These are phyloP conservation scores for Microbotryomycetes sp. DNA, from an alignment of 1,284 basidiomycete species.

Conservation along the genomic window DNA sequence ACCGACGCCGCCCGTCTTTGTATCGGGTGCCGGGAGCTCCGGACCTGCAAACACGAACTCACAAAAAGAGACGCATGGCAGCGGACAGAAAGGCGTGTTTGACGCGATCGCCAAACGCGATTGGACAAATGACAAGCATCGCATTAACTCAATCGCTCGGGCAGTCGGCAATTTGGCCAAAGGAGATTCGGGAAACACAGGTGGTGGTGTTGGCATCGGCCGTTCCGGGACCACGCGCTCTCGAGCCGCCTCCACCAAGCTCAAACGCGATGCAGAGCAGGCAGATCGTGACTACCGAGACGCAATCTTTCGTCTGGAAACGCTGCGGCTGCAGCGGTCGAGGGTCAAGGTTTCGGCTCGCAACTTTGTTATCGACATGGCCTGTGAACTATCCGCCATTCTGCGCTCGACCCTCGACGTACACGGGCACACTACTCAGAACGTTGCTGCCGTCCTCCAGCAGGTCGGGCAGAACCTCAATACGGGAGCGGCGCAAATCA, in stretches of 20 bases:
- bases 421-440: constrained; percentile 17
- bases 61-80: not conserved
- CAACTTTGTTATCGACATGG: constrained; percentile 23
- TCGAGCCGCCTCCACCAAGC: constrained; percentile 42
- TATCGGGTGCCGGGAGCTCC: constrained; percentile 21
- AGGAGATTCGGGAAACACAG: constrained; percentile 3
- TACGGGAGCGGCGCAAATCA: not conserved
- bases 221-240: not conserved
- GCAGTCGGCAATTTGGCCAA: constrained; percentile 24
- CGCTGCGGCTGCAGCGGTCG: constrained; percentile 52
- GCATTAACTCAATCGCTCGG: constrained; percentile 25
- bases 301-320: constrained; percentile 88
- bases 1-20: constrained; percentile 12
- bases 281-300: constrained; percentile 89
- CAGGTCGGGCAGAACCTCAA: constrained; percentile 1
- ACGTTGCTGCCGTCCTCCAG: not conserved
- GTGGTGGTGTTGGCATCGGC: not conserved
- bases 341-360: constrained; percentile 30
- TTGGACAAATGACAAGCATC: constrained; percentile 26
- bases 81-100: constrained; percentile 21
- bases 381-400: constrained; percentile 15
- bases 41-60: not conserved
- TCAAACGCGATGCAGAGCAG: constrained; percentile 84
- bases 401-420: constrained; percentile 21
- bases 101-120: constrained; percentile 26